These are phyloP conservation scores for Rhizophagus clarus DNA, from an alignment of 192 early-diverging fungal genomes.

Conservation along the genomic window DNA sequence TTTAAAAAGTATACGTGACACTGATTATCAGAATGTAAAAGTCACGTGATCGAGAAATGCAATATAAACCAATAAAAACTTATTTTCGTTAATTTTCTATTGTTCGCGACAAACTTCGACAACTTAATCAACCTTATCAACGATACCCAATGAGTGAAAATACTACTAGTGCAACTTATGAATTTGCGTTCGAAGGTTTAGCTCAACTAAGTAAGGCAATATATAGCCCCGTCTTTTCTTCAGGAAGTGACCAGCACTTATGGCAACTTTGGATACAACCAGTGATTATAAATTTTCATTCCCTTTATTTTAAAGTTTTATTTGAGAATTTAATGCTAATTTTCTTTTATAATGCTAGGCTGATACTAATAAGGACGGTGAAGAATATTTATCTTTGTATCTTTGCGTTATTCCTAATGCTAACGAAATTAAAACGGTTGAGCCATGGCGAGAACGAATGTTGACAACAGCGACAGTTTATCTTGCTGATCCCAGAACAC, in stretches of 20 bases:
- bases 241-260: conserved; percentile 15
- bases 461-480: conserved; percentile 1
- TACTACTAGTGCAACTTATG: not conserved
- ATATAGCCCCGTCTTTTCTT: conserved; percentile 18
- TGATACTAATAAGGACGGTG: not conserved
- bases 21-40: too few relatives aligned
- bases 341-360: not conserved
- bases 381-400: conserved; percentile 18
- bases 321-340: not conserved
- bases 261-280: conserved; percentile 22
- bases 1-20: too few relatives aligned
- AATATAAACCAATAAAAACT: too few relatives aligned
- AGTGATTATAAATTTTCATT: not conserved
- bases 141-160: not conserved
- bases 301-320: not conserved
- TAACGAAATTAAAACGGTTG: not conserved
- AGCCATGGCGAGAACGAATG: conserved; percentile 6
- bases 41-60: too few relatives aligned
- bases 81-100: too few relatives aligned
- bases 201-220: conserved; percentile 11
- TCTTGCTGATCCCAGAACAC: not conserved
- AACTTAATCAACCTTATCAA: too few relatives aligned
- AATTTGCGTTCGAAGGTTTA: not conserved
- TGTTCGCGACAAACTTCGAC: too few relatives aligned
- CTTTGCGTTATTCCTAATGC: conserved; percentile 9